Percentiles rank a stretch among this genome's conserved stretches.
Conservation (phyloP, 352 stramenopile species). For the Phytophthora hibernalis region DNA sequence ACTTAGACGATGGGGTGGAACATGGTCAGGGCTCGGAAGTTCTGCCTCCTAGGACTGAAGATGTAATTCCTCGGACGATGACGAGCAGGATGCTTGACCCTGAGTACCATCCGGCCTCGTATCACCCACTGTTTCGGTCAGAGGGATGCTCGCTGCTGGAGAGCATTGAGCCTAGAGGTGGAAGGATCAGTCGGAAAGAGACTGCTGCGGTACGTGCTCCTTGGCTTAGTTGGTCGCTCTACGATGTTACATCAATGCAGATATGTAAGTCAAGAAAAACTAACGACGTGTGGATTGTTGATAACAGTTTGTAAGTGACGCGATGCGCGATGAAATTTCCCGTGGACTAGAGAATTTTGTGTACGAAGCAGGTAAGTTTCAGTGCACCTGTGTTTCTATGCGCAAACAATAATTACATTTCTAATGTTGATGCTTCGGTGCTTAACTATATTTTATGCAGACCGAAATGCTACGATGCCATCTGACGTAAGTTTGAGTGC, state of each 20-base stretch:
- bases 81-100: conserved; percentile 34
- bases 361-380: conserved; percentile 49
- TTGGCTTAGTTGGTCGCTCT: neutral
- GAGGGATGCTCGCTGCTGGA: conserved; percentile 54
- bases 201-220: conserved; percentile 34
- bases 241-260: neutral
- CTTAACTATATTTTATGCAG: conserved; percentile 29
- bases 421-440: neutral
- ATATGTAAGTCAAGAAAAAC: neutral
- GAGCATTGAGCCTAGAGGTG: conserved; percentile 49
- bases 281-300: conserved; percentile 5
- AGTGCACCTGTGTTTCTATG: neutral
- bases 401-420: neutral
- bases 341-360: conserved; percentile 55
- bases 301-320: conserved; percentile 29
- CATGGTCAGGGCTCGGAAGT: conserved; percentile 28
- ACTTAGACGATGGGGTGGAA: conserved; percentile 37
- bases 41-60: conserved; percentile 25
- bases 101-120: conserved; percentile 38
- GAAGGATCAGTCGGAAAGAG: conserved; percentile 18
- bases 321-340: conserved; percentile 38
- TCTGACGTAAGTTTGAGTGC: conserved; percentile 52
- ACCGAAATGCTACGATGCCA: conserved; percentile 50
- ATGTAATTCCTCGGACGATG: conserved; percentile 37
- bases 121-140: conserved; percentile 48